Conservation (phyloP, 1,284 basidiomycete species). For the Laetiporus sulphureus region DNA sequence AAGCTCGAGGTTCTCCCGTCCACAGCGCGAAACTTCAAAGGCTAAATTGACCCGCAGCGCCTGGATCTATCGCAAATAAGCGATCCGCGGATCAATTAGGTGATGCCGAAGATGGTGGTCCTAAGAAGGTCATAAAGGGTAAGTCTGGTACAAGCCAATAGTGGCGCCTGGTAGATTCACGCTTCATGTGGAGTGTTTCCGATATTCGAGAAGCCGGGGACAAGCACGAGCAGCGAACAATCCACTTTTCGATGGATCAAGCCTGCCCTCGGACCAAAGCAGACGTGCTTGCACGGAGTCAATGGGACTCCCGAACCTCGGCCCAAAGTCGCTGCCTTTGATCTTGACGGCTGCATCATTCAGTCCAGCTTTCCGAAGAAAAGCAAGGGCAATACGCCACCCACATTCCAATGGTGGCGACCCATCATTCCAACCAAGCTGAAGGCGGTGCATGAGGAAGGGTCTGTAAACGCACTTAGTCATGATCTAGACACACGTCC, state of each 20-base stretch:
- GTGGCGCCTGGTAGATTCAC: not conserved
- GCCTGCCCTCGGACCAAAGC: constrained; percentile 43
- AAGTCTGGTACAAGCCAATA: not conserved
- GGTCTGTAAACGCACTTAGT: constrained; percentile 52
- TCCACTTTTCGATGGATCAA: constrained; percentile 51
- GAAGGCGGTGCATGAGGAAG: constrained; percentile 49
- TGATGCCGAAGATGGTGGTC: constrained; percentile 2
- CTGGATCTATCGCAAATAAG: not conserved
- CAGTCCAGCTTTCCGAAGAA: constrained; percentile 46
- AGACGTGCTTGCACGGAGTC: constrained; percentile 58
- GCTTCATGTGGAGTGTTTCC: constrained; percentile 11
- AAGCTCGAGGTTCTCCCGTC: too few species aligned
- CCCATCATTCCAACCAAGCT: constrained; percentile 58
- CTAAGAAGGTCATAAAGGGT: constrained; percentile 15
- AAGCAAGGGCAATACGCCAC: constrained; percentile 29
- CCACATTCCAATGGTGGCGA: constrained; percentile 78
- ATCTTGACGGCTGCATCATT: constrained; percentile 87
- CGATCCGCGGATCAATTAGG: constrained; percentile 5
- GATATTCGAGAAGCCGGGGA: constrained; percentile 18
- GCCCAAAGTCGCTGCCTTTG: constrained; percentile 71
- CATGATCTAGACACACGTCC: too few species aligned
- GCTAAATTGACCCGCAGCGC: not conserved
- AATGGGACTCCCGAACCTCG: constrained; percentile 44
- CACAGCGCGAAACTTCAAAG: not conserved
- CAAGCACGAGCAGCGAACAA: not conserved